Evolutionary conservation across 176 grass and related monocot species (phyloP), one percentile per base, ranked within the genome.

Genomic region (Oropetium thomaeum): DNA sequence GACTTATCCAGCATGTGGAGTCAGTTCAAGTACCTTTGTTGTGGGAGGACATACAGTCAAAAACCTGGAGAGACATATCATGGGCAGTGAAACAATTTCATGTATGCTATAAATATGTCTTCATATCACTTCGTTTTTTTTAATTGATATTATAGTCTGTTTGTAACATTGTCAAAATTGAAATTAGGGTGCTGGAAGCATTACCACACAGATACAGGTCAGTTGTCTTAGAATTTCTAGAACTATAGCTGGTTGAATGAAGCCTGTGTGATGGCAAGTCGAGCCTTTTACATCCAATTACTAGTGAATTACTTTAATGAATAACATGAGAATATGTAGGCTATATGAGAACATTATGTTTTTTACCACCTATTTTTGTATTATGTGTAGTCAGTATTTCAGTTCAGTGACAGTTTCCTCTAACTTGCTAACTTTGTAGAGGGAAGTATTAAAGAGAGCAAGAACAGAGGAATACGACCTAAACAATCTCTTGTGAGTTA

Each of bases 181-280:
- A 17, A 83, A 78, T 44, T 83, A 97, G 95, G 88, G 88, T 45
- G 65, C 67, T 65, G 90, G 95, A 45, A 29, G n/a, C 62, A 87
- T 97, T 63, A 93, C 95, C 12, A 61, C 88, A 73, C 81, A 72
- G 51, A 93, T 97, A 81, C 88, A 93, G 95, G 90, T 93, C 71
- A 84, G 81, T 67, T 64, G 17, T 67, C 77, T 77, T 29, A 16
- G 16, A 68, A 58, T 75, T 55, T 75, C 44, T 58, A 29, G 11
- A 79, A 42, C 29, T 25, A 32, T 68, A 32, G 22, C 20, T 5
- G 53, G 25, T 22, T 62, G 43, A 22, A 69, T 17, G 52, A 19
- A 44, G 11, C 49, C 22, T 35, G 28, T 5, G 11, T 47, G 17
- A 6, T 12, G 23, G 54, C 2, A 1, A 42, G 32, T 14, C 8